Evolutionary conservation across 805 yeast genomes (phyloP).

Genomic region (Teunomyces funiuensis): DNA sequence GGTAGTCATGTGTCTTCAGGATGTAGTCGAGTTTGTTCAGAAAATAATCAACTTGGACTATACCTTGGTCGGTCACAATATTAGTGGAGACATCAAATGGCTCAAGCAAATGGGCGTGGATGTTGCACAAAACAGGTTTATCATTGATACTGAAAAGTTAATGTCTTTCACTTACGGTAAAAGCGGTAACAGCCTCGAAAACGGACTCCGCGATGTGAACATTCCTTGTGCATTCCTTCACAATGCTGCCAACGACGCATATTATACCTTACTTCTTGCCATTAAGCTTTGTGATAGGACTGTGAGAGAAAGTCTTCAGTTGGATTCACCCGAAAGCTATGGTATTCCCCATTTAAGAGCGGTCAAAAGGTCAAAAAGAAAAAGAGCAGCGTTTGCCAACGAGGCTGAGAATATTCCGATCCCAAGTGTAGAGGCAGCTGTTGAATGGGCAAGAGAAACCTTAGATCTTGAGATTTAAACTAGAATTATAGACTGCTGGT

Average conservation of each 20-base stretch:
- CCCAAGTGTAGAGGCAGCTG: not conserved
- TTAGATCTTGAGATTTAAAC: not conserved
- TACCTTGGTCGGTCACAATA: conserved; percentile 60
- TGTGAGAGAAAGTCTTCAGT: not conserved
- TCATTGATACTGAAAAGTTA: conserved; percentile 50
- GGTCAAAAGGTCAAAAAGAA: not conserved
- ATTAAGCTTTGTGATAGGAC: conserved; percentile 46
- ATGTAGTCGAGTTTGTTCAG: conserved; percentile 42
- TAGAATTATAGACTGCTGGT: not conserved
- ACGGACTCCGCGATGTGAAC: conserved; percentile 43
- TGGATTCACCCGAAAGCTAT: not conserved
- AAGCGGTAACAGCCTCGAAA: conserved; percentile 45
- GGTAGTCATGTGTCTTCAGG: conserved; percentile 34
- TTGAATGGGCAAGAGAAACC: not conserved
- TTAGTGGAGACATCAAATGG: conserved; percentile 56
- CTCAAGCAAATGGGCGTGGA: conserved; percentile 45
- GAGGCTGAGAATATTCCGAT: not conserved
- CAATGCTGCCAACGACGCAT: conserved; percentile 73
- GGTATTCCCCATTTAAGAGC: not conserved
- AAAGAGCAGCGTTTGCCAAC: not conserved
- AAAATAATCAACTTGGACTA: conserved; percentile 34
- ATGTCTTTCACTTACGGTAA: conserved; percentile 42
- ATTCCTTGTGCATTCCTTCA: conserved; percentile 63
- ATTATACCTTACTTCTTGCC: conserved; percentile 55
- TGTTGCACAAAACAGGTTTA: conserved; percentile 34